These are phyloP conservation scores for Graphium sp. DNA, from an alignment of 2,329 filamentous ascomycete species.

Conservation along the genomic window DNA sequence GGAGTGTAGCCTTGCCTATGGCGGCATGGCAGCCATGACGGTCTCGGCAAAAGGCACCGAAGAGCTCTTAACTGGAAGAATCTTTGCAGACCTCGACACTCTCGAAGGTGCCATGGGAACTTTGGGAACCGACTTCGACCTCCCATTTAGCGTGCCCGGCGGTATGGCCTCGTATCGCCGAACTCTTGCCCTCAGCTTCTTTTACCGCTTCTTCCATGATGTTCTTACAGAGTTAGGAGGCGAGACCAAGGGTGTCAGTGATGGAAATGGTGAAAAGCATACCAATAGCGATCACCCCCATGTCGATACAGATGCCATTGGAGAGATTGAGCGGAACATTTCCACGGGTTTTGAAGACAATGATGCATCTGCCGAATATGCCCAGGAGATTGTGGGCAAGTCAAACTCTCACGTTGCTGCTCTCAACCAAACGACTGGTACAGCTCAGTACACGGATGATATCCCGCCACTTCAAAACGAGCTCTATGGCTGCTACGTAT, in stretches of 20 bases:
- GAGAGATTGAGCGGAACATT: conserved; percentile 72
- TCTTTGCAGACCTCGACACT: conserved; percentile 63
- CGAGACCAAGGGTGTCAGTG: conserved; percentile 5
- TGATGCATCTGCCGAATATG: conserved; percentile 57
- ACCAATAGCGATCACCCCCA: no score
- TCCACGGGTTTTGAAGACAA: conserved; percentile 69
- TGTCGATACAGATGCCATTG: conserved; percentile 56
- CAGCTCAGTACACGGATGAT: conserved; percentile 93
- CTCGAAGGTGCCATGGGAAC: conserved; percentile 82
- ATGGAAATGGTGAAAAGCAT: no score
- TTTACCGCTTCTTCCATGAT: conserved; percentile 94
- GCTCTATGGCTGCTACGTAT: conserved; percentile 70
- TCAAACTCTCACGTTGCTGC: conserved; percentile 79
- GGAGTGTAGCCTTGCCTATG: conserved; percentile 70
- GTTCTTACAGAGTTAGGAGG: conserved; percentile 47
- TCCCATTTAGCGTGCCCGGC: conserved; percentile 80
- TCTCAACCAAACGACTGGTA: conserved; percentile 81
- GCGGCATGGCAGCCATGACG: conserved; percentile 87
- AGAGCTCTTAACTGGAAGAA: conserved; percentile 59
- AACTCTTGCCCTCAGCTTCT: conserved; percentile 79
- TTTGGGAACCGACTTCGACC: conserved; percentile 76
- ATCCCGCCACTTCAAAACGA: conserved; percentile 79
- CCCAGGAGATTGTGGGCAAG: conserved; percentile 70
- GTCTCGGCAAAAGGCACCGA: conserved; percentile 70
- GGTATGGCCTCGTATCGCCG: conserved; percentile 97